Evolutionary conservation across 257 asterid species (phyloP).

Genomic region (Solanum corneliomulleri): DNA sequence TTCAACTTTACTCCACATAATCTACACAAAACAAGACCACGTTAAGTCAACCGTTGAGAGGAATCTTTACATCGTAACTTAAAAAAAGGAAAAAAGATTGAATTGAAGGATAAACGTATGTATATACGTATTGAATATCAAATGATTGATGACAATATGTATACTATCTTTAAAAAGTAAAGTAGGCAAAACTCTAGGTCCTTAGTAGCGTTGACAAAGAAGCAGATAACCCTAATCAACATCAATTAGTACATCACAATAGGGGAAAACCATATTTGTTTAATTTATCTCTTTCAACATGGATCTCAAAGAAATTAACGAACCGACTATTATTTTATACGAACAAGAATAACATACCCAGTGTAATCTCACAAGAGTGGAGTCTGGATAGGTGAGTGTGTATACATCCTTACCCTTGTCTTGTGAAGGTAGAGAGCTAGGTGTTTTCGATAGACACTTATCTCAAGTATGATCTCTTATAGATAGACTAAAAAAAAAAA

Average conservation of each 20-base stretch:
- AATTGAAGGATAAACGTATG: neutral
- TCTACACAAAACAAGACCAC: neutral
- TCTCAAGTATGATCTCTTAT: neutral
- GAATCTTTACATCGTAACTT: neutral
- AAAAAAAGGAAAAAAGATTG: neutral
- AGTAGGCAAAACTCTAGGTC: neutral
- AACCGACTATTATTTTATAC: too few species aligned
- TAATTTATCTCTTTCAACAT: too few species aligned
- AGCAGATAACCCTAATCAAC: neutral
- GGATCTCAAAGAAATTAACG: too few species aligned
- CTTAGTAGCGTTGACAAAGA: neutral
- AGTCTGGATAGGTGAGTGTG: too few species aligned
- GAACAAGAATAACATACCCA: too few species aligned
- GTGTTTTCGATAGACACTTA: too few species aligned
- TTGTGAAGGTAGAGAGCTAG: too few species aligned
- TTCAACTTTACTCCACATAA: slow-evolving; percentile 4
- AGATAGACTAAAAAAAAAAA: neutral
- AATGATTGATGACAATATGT: neutral
- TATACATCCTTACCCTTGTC: neutral
- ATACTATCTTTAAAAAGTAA: neutral
- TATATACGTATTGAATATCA: neutral
- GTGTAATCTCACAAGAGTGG: too few species aligned
- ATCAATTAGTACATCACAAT: too few species aligned
- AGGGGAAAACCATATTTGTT: too few species aligned
- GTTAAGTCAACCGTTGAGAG: neutral